Evolutionary conservation across 192 early-diverging fungal genomes (phyloP).

Genomic region (Coemansia sp.): DNA sequence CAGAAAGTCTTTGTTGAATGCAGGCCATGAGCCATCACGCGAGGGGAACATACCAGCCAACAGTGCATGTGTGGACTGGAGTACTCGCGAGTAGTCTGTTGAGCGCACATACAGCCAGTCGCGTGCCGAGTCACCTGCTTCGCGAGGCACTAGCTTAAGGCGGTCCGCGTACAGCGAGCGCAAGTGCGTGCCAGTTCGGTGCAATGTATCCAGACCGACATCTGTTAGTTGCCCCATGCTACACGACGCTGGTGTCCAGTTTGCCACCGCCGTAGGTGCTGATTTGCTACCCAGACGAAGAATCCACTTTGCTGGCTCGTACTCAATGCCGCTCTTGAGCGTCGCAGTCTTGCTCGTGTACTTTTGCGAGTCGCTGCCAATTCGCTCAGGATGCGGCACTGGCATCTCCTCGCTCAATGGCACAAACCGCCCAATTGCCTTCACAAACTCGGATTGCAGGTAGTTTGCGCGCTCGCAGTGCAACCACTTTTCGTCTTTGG

Average conservation of each 20-base stretch:
- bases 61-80: constrained; percentile 65
- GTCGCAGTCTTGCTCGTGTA: constrained; percentile 22
- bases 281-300: constrained; percentile 13
- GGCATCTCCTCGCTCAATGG: constrained; percentile 30
- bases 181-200: constrained; percentile 37
- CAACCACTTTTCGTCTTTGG: constrained; percentile 11
- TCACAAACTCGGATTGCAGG: constrained; percentile 41
- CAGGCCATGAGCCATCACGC: constrained; percentile 3
- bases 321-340: constrained; percentile 30
- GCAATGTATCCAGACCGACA: constrained; percentile 52
- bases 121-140: neutral
- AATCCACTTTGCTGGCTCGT: constrained; percentile 36
- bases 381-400: constrained; percentile 10
- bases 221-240: constrained; percentile 59
- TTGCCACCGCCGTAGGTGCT: neutral
- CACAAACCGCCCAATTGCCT: constrained; percentile 28
- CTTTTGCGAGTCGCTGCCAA: constrained; percentile 3
- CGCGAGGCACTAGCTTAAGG: constrained; percentile 30
- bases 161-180: constrained; percentile 56
- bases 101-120: constrained; percentile 57
- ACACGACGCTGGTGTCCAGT: constrained; percentile 20
- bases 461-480: constrained; percentile 33
- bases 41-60: constrained; percentile 56
- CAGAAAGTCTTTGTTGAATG: constrained; percentile 25
- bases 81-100: constrained; percentile 63